phyloP scores from a whole-genome alignment of 2,329 filamentous ascomycete genomes.

The Arachnomyces sp. region DNA sequence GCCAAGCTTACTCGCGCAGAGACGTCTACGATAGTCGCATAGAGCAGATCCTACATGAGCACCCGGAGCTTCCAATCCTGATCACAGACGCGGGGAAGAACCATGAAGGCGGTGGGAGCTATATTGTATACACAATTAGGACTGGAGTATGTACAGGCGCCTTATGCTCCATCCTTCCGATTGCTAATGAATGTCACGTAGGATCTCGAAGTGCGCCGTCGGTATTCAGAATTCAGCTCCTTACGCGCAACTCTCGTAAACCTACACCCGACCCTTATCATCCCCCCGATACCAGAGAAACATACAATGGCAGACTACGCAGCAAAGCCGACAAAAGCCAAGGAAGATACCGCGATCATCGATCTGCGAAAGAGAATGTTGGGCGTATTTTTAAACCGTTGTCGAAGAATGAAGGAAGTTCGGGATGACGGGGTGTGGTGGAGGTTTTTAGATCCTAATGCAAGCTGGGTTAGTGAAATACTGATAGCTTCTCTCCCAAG shows the following conservation, averaged over 20 bases:
- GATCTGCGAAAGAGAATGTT: slow-evolving; percentile 96
- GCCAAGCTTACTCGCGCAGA: slow-evolving; percentile 48
- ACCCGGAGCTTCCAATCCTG: slow-evolving; percentile 78
- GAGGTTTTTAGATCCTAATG: slow-evolving; percentile 95
- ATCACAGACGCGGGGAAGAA: slow-evolving; percentile 97
- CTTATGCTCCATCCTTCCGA: slow-evolving; percentile 1
- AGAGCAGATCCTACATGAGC: slow-evolving; percentile 95
- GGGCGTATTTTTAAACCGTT: slow-evolving; percentile 88
- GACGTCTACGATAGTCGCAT: slow-evolving; percentile 91
- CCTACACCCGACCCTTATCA: slow-evolving; percentile 88
- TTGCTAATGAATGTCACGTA: slow-evolving; percentile 31
- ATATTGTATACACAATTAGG: slow-evolving; percentile 94
- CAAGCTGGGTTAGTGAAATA: slow-evolving; percentile 74
- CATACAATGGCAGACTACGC: slow-evolving; percentile 98
- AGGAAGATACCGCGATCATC: slow-evolving; percentile 94
- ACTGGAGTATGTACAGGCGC: slow-evolving; percentile 63
- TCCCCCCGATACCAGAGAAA: slow-evolving; percentile 96
- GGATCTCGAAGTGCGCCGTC: slow-evolving; percentile 89
- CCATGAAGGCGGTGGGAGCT: slow-evolving; percentile 79
- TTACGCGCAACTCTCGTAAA: slow-evolving; percentile 80
- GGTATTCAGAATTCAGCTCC: slow-evolving; percentile 95
- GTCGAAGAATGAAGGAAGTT: slow-evolving; percentile 84
- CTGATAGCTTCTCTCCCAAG: slow-evolving; percentile 11
- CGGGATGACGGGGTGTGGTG: slow-evolving; percentile 93
- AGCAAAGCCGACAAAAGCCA: slow-evolving; percentile 93